Percentiles rank a stretch among this genome's conserved stretches.
Conservation (phyloP, 2,329 filamentous ascomycete species). For the Colletotrichum limetticola region DNA sequence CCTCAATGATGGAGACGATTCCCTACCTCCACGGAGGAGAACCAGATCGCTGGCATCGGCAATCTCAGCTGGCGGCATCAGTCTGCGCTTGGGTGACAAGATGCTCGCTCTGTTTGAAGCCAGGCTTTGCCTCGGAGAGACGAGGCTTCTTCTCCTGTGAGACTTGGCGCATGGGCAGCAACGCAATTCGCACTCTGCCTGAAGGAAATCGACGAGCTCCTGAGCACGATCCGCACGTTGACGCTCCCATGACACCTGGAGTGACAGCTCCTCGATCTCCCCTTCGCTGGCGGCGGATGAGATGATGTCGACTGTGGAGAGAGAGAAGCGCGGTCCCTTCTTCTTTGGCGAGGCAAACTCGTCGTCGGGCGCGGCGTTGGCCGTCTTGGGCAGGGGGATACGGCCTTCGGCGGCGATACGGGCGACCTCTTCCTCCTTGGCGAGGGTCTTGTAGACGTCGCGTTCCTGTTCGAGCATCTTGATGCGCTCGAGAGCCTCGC, state of each 20-base stretch:
- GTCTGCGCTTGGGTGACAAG: conserved; percentile 48
- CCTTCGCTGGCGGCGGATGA: conserved; percentile 66
- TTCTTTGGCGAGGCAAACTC: conserved; percentile 70
- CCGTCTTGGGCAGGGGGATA: conserved; percentile 69
- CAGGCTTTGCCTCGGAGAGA: conserved; percentile 50
- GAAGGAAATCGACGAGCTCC: conserved; percentile 80
- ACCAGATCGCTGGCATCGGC: conserved; percentile 54
- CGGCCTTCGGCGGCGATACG: conserved; percentile 78
- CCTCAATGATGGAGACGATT: conserved; percentile 35
- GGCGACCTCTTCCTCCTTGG: conserved; percentile 78
- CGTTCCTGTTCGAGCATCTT: conserved; percentile 78
- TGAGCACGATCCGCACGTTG: conserved; percentile 75
- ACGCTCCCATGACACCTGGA: conserved; percentile 67
- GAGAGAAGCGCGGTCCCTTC: conserved; percentile 55
- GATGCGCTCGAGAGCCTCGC: conserved; percentile 70
- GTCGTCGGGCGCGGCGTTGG: conserved; percentile 60
- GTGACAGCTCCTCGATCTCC: conserved; percentile 68
- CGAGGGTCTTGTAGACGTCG: conserved; percentile 77
- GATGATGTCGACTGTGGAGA: conserved; percentile 60
- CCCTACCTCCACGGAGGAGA: conserved; percentile 48
- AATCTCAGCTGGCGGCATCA: conserved; percentile 47
- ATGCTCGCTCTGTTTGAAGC: conserved; percentile 45
- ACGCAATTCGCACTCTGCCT: conserved; percentile 77
- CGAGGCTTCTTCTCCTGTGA: conserved; percentile 44
- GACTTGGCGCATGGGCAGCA: conserved; percentile 70